phyloP scores from a whole-genome alignment of 345 rosid genomes.

The Hevea brasiliensis region DNA sequence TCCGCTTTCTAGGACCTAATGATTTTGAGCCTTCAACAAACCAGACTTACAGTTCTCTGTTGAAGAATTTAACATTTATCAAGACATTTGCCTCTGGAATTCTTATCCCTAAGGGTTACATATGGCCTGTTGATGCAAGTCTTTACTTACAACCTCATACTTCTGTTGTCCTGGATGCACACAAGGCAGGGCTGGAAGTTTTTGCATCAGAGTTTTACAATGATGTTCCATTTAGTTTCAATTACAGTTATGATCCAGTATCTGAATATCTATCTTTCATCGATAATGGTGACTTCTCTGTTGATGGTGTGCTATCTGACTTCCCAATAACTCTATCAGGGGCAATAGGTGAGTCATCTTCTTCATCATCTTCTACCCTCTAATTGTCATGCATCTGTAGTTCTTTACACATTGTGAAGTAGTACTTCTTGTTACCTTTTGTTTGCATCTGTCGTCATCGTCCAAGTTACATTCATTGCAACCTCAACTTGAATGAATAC shows the following conservation, averaged over 20 bases:
- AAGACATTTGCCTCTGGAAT: conserved; percentile 96
- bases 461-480: neutral
- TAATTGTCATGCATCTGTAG: neutral
- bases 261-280: conserved; percentile 65
- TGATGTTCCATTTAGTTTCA: conserved; percentile 67
- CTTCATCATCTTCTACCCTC: neutral
- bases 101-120: conserved; percentile 77
- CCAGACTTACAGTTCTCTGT: conserved; percentile 26
- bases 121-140: conserved; percentile 56
- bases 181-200: conserved; percentile 79
- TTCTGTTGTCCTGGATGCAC: conserved; percentile 74
- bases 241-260: conserved; percentile 80
- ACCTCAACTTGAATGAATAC: neutral
- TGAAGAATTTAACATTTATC: conserved; percentile 59
- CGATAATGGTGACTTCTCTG: conserved; percentile 79
- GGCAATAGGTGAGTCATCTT: conserved; percentile 53
- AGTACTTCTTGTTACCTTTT: neutral
- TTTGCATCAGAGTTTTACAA: conserved; percentile 75
- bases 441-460: neutral
- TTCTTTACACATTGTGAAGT: neutral
- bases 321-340: conserved; percentile 80
- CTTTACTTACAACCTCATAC: conserved; percentile 55
- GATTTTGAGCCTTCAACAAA: conserved; percentile 24
- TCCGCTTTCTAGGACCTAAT: conserved; percentile 15
- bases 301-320: conserved; percentile 86